A percentile compares a stretch with the other conserved stretches of the same genome.
phyloP scores from a whole-genome alignment of 225 moss, liverwort and hornwort species.

The Lunularia cruciata region DNA sequence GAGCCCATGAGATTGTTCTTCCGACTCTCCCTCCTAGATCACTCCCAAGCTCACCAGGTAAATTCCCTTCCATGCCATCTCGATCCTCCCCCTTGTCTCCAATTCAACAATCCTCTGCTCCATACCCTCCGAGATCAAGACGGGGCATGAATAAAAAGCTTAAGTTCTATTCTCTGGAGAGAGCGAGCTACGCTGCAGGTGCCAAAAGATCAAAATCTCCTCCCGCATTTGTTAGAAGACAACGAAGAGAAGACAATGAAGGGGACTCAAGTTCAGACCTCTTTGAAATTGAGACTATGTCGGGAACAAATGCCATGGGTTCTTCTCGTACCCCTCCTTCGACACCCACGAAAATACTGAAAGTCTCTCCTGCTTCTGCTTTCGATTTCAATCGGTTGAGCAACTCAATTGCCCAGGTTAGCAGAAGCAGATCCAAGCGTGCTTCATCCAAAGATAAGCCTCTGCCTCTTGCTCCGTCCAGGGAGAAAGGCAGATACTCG shows the following conservation, averaged over 20 bases:
- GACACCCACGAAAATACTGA: slow-evolving; percentile 32
- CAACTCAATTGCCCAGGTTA: slow-evolving; percentile 36
- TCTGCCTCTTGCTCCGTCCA: slow-evolving; percentile 2
- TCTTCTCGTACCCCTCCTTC: slow-evolving; percentile 48
- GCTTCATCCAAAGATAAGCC: slow-evolving; percentile 11
- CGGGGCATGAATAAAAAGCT: slow-evolving; percentile 38
- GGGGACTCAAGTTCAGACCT: slow-evolving; percentile 47
- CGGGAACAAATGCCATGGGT: slow-evolving; percentile 49
- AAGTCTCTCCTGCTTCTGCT: slow-evolving; percentile 11
- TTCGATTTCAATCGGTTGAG: slow-evolving; percentile 37
- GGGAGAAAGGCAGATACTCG: slow-evolving; percentile 22
- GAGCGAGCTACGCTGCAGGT: slow-evolving; percentile 44
- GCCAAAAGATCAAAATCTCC: slow-evolving; percentile 35
- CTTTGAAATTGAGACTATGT: slow-evolving; percentile 49
- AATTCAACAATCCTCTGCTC: slow-evolving; percentile 22
- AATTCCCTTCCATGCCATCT: slow-evolving; percentile 23
- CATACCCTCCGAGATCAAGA: slow-evolving; percentile 29
- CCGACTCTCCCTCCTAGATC: slow-evolving; percentile 29
- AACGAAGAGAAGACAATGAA: slow-evolving; percentile 16
- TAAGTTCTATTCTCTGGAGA: slow-evolving; percentile 46
- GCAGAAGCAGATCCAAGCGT: slow-evolving; percentile 37
- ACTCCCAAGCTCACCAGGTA: slow-evolving; percentile 26
- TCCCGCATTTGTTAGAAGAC: slow-evolving; percentile 13
- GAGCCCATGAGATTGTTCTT: slow-evolving; percentile 37
- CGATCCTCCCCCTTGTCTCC: slow-evolving; percentile 20